Evolutionary conservation across 2,329 filamentous ascomycete genomes (phyloP), one percentile per base, ranked within the genome.

Genomic region (Fusarium sp.): DNA sequence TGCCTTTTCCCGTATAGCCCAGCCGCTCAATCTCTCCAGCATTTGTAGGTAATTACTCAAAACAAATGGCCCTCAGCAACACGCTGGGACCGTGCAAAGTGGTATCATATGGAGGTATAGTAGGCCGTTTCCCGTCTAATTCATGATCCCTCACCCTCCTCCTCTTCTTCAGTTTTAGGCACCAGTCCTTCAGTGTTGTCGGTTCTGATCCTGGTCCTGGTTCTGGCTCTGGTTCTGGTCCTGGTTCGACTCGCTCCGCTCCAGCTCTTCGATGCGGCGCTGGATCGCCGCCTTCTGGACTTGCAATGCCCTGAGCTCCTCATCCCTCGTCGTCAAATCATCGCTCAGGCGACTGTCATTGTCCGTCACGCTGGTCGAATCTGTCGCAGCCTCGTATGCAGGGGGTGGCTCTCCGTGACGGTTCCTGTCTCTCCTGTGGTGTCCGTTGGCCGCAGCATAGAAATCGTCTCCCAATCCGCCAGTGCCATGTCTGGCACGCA

Each of bases 201-300:
- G 65, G 22, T 65, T 66, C 40, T 69, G 64, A 45, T 63, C 62
- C 45, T 68, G 69, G 9, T 50, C n/a, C 16, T 67, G 66, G 25
- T 71, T 64, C 45, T 68, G 69, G 9, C 29, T 29, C 16, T 67
- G 66, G 25, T 71, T 61, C 31, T 25, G 42, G 25, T 71, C 63
- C 29, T 25, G 42, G 20, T 71, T 65, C 27, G 74, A 70, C 33
- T 80, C 79, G 59, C 65, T 70, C 33, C 68, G 74, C 66, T 82
- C 79, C 60, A 84, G 65, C 73, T 83, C 78, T 47, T 83, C 79
- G 20, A 83, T 79, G 18, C 82, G 81, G 20, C 79, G 80, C 65
- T 82, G 80, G 27, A 84, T 82, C 16, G 76, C 78, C 13, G 77
- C 80, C 60, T 83, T 83, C 33, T 83, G 81, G n/a, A 78, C 79